Evolutionary conservation across 805 yeast species (phyloP), one percentile per base, ranked within the genome.

Genomic region (Cyberlindnera lachancei): DNA sequence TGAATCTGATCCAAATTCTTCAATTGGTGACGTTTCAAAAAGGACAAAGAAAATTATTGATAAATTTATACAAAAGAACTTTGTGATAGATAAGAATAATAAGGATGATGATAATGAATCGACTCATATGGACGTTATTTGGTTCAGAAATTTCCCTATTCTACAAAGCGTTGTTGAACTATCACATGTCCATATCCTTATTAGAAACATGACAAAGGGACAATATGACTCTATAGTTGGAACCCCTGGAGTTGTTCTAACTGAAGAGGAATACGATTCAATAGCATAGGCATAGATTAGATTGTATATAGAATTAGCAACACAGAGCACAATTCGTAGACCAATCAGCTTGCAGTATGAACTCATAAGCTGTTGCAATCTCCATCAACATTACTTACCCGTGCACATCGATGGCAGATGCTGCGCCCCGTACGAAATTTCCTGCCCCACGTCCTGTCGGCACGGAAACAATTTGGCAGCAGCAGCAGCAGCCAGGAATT

Each of bases 91-190:
- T 63, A 12, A 46, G 55, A 7, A 46, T 60, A 18, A 64, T 4
- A 56, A 70, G 24, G 45, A 70, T 27, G 50, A 64, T 2, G n/a
- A n/a, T n/a, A n/a, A n/a, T n/a, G n/a, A n/a, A n/a, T n/a, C n/a
- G n/a, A n/a, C n/a, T n/a, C n/a, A n/a, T n/a, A n/a, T n/a, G n/a
- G 25, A 37, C 16, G 42, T 48, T 4, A 9, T 41, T 4, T 81
- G 90, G 90, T 82, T 81, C 53, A 67, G 80, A 42, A 82, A 82
- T 50, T 80, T 82, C 73, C 69, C 78, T 7, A 63, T 68, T 6
- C 52, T 82, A 25, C 92, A 82, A 50, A 78, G 86, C 50, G 78
- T 82, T 6, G 67, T 62, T 41, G 64, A 71, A 19, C 59, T 81
- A 22, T 78, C 86, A 16, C 92, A 81, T 49, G 58, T 80, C n/a